phyloP scores from a whole-genome alignment of 2,329 filamentous ascomycete species.

The Graphium sp. region DNA sequence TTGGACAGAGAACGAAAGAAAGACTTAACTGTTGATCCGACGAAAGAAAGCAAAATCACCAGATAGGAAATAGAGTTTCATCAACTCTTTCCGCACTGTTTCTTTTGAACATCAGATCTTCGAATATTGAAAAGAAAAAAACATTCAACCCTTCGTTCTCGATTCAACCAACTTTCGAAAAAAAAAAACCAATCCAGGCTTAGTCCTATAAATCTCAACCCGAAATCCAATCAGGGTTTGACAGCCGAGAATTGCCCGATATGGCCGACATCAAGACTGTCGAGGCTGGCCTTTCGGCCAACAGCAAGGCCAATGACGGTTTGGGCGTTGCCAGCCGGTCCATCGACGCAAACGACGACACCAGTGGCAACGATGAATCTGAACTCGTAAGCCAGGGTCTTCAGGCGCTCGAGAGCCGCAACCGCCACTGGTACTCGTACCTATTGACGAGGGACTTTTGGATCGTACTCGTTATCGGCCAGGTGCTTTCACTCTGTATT shows the following conservation, averaged over 20 bases:
- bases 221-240: too few species aligned
- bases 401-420: conserved; percentile 33
- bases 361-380: conserved; percentile 9
- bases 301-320: conserved; percentile 5
- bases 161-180: too few species aligned
- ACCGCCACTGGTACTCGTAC: conserved; percentile 52
- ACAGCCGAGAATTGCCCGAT: too few species aligned
- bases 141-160: too few species aligned
- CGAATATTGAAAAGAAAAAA: too few species aligned
- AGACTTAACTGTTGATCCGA: conserved; percentile 23
- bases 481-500: conserved; percentile 76
- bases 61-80: conserved; percentile 2
- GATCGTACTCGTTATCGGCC: conserved; percentile 63
- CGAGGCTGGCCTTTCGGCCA: conserved; percentile 6
- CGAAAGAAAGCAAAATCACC: conserved; percentile 4
- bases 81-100: not conserved
- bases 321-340: conserved; percentile 5
- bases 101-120: conserved; percentile 5
- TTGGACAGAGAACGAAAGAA: conserved; percentile 32
- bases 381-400: conserved; percentile 32
- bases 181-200: too few species aligned
- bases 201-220: too few species aligned
- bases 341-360: conserved; percentile 7
- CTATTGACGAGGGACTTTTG: conserved; percentile 78
- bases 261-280: too few species aligned